Evolutionary conservation across 179 eudicot species (phyloP), one percentile per base, ranked within the genome.

Genomic region (Pouteria campechiana): DNA sequence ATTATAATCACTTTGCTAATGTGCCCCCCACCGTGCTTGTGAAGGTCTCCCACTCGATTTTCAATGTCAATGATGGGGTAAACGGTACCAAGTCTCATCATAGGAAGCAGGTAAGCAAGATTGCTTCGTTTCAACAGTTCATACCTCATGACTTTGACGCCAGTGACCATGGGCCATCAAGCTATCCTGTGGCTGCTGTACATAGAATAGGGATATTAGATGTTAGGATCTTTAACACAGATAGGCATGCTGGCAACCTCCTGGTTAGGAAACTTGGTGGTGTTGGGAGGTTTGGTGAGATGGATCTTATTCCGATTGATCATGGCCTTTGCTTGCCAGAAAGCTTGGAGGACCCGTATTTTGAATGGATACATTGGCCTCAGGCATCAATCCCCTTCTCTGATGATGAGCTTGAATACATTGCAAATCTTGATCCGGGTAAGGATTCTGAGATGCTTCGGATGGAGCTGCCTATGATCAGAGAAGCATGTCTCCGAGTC

Each of bases 341-440:
- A 44, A 60, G 69, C 33, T 60, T 83, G 60, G 93, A 83, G 59
- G 93, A 83, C 56, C 93, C 93, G 0, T 83, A 78, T 46, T 83
- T 75, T 44, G 93, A 83, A 58, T 83, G 93, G 93, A 79, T 83
- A 47, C 93, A 83, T 33, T 83, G 93, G 93, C 93, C 93, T 20
- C 93, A 83, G 60, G 78, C 93, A 32, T 79, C 93, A 1, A 61
- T 83, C 38, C 93, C 88, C 7, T 83, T 83, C 55, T 59, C 83
- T 1, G 84, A 73, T 35, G 93, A 79, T 41, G 93, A 83, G 52
- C 87, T 83, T 14, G 81, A 74, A 18, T 83, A 83, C 66, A 83
- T 83, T 17, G 38, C 39, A 34, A 62, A 49, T 17, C 93, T 83
- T 8, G 76, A 83, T 47, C 88, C 93, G 13, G 25, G 32, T 11